Percentiles rank a stretch among this genome's conserved stretches.
These are phyloP conservation scores for Lepiota subincarnata DNA, from an alignment of 768 basidiomycete species.

Conservation along the genomic window DNA sequence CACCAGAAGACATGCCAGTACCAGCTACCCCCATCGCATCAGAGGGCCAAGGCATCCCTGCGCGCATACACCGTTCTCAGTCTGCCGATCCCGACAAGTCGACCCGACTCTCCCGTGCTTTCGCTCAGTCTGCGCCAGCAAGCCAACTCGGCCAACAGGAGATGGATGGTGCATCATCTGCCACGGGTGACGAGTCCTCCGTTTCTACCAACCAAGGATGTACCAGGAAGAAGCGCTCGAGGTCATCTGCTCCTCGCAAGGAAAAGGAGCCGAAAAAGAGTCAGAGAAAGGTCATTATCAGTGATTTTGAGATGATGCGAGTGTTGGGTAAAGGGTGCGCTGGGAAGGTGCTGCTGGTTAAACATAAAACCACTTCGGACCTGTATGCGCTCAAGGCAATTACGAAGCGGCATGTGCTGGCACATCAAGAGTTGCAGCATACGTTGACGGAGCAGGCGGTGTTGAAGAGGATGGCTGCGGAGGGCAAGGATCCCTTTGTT, in stretches of 20 bases:
- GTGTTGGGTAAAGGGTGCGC: constrained; percentile 97
- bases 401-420: constrained; percentile 94
- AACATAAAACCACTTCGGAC: constrained; percentile 65
- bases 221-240: constrained; percentile 21
- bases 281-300: constrained; percentile 72
- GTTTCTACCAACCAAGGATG: constrained; percentile 42
- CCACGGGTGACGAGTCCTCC: constrained; percentile 70
- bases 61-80: constrained; percentile 69
- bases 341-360: constrained; percentile 91
- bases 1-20: constrained; percentile 12
- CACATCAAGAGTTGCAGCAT: constrained; percentile 94
- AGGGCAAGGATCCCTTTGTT: constrained; percentile 87
- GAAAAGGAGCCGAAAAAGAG: constrained; percentile 49
- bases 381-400: constrained; percentile 96
- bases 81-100: constrained; percentile 75
- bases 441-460: constrained; percentile 97
- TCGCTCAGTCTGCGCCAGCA: constrained; percentile 43
- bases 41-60: constrained; percentile 21
- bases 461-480: constrained; percentile 88
- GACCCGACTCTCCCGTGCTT: constrained; percentile 54
- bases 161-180: constrained; percentile 40
- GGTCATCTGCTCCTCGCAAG: constrained; percentile 19
- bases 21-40: constrained; percentile 3
- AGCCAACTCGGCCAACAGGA: constrained; percentile 20
- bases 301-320: constrained; percentile 97